Conservation (phyloP, 2,329 filamentous ascomycete genomes). For the Eutypa lata region DNA sequence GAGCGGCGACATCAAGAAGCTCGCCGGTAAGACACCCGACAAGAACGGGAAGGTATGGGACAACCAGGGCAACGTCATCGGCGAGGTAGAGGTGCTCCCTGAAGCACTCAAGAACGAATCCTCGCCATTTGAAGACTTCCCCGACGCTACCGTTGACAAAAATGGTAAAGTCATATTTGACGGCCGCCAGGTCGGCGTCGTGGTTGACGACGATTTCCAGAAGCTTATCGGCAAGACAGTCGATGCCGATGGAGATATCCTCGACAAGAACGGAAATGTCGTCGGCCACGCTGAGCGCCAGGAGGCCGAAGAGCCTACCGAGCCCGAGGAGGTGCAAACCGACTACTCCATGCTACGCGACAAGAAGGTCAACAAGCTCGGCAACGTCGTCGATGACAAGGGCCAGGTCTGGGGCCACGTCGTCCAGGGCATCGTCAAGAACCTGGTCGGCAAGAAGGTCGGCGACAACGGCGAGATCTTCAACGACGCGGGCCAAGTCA, state of each 20-base stretch:
- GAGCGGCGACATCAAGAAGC: conserved; percentile 37
- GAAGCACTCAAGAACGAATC: conserved; percentile 31
- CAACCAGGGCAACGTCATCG: conserved; percentile 28
- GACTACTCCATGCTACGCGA: conserved; percentile 51
- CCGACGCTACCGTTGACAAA: conserved; percentile 33
- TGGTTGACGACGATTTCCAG: conserved; percentile 34
- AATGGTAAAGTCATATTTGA: conserved; percentile 35
- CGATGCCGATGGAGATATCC: conserved; percentile 33
- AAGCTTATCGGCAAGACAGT: conserved; percentile 33
- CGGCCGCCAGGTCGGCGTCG: conserved; percentile 33
- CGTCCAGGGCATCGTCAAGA: conserved; percentile 59
- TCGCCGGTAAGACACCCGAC: conserved; percentile 40
- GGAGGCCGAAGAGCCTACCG: conserved; percentile 29
- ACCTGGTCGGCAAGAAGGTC: conserved; percentile 60
- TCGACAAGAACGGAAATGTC: conserved; percentile 33
- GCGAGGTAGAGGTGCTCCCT: conserved; percentile 39
- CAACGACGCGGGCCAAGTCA: conserved; percentile 65
- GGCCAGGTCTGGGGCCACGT: conserved; percentile 59
- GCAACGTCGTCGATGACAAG: conserved; percentile 53
- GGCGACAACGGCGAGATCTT: conserved; percentile 69
- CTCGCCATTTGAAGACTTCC: conserved; percentile 34
- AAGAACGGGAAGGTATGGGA: conserved; percentile 41
- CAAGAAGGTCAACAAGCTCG: conserved; percentile 56
- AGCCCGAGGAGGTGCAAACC: conserved; percentile 30
- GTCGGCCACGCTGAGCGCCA: conserved; percentile 32